Evolutionary conservation across 2,329 filamentous ascomycete species (phyloP), one percentile per base, ranked within the genome.

Genomic region (Exophiala oligosperma): DNA sequence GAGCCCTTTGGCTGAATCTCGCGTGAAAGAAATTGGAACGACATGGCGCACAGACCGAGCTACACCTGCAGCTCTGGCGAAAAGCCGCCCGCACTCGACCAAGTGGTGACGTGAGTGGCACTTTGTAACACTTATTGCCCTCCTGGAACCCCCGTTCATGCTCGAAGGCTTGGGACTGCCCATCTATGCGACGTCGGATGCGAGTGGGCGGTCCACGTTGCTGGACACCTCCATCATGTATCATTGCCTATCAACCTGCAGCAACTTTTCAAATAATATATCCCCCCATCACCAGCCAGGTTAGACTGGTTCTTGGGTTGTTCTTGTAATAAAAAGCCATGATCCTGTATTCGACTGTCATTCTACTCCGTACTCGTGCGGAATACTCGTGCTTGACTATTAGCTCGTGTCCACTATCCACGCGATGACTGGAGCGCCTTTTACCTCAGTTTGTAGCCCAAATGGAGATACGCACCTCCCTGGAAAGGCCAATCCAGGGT

Each of bases 351-450:
- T 35, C 11, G 32, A 35, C 32, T 35, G 32, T 35, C 11, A 35
- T 35, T 9, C 11, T 35, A 35, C 32, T 2, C 32, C 6, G 9
- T 35, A 35, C 32, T 8, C 4, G 28, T 29, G 8, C 8, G 41
- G 38, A n/a, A 28, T 51, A 53, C 38, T 43, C 53, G 37, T 24
- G 40, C 29, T 44, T 6, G 32, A 11, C 32, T 35, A 35, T 35
- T 9, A 9, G 32, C 32, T 35, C 6, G 52, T 29, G 46, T 48
- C 56, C 59, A 59, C 59, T 24, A 38, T 37, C 44, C 23, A 46
- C 49, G 52, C 56, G 56, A 49, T 56, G 35, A 61, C 50, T 61
- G 59, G 59, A 40, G 59, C 59, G 54, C 52, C 51, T 49, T 49
- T 55, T 58, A 44, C 35, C 28, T 43, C 54, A 43, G 32, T 49